Conservation (phyloP, 1,139 yeast genomes). For the Petasospora fabianii region DNA sequence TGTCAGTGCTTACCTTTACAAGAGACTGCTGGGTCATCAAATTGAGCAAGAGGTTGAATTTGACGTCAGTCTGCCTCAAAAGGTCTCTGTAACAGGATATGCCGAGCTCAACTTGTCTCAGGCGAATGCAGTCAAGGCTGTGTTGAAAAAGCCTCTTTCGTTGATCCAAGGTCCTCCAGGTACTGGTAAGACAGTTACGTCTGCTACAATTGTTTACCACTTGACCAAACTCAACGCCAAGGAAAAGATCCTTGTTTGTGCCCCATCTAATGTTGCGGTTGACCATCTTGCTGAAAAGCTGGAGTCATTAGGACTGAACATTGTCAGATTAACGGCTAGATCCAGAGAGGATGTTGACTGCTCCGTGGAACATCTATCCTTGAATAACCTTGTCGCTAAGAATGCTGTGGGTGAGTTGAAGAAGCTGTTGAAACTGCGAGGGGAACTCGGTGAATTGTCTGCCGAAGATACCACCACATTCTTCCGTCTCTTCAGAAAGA, state of each 20-base stretch:
- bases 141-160: slow-evolving; percentile 70
- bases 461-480: slow-evolving; percentile 47
- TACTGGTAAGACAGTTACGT: slow-evolving; percentile 93
- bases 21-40: slow-evolving; percentile 79
- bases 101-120: slow-evolving; percentile 77
- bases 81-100: slow-evolving; percentile 62
- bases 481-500: slow-evolving; percentile 38
- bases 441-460: slow-evolving; percentile 70
- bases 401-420: slow-evolving; percentile 54
- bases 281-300: slow-evolving; percentile 83
- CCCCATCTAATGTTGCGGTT: slow-evolving; percentile 94
- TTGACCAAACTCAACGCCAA: slow-evolving; percentile 51
- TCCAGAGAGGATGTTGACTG: slow-evolving; percentile 79
- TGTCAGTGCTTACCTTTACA: slow-evolving; percentile 74
- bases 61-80: slow-evolving; percentile 55
- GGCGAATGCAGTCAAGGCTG: slow-evolving; percentile 69
- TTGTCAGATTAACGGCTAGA: slow-evolving; percentile 72
- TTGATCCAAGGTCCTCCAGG: slow-evolving; percentile 98
- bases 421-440: slow-evolving; percentile 54
- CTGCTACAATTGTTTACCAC: slow-evolving; percentile 85
- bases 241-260: slow-evolving; percentile 75
- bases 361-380: slow-evolving; percentile 49
- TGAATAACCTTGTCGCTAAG: slow-evolving; percentile 46
- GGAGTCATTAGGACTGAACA: slow-evolving; percentile 63
- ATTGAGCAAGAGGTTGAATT: slow-evolving; percentile 64